These are phyloP conservation scores for Termitomyces sp. DNA, from an alignment of 1,284 basidiomycete genomes.

Conservation along the genomic window DNA sequence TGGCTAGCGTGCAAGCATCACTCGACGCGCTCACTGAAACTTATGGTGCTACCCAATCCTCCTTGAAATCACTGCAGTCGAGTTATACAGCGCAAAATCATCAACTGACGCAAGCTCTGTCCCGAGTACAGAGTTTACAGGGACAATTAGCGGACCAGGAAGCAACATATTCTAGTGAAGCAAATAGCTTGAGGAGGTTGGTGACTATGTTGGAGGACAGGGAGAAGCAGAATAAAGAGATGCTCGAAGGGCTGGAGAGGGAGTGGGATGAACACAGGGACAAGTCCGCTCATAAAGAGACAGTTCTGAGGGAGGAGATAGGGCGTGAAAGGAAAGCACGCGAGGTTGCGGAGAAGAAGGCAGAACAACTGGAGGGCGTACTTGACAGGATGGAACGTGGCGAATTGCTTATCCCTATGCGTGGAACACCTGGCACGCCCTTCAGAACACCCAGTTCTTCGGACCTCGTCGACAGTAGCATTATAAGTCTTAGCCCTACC, in stretches of 20 bases:
- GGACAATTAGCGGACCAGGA: conserved; percentile 77
- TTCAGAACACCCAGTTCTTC: conserved; percentile 36
- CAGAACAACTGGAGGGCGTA: conserved; percentile 59
- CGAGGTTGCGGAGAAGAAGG: conserved; percentile 56
- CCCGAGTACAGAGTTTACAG: conserved; percentile 65
- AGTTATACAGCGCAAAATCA: conserved; percentile 62
- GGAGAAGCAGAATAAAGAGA: conserved; percentile 71
- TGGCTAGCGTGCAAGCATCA: conserved; percentile 66
- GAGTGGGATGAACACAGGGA: conserved; percentile 74
- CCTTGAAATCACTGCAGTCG: conserved; percentile 65
- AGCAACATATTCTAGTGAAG: conserved; percentile 71
- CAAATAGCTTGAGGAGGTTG: conserved; percentile 63
- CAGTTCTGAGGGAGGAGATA: conserved; percentile 57
- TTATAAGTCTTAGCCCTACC: conserved; percentile 74
- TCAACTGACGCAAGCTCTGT: conserved; percentile 66
- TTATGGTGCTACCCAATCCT: conserved; percentile 54
- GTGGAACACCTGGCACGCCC: conserved; percentile 45
- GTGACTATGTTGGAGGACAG: conserved; percentile 80
- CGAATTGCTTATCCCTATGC: conserved; percentile 56
- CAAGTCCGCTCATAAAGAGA: conserved; percentile 63
- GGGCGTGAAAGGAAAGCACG: conserved; percentile 57
- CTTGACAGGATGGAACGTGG: conserved; percentile 62
- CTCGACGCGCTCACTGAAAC: conserved; percentile 66
- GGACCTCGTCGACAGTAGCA: conserved; percentile 42
- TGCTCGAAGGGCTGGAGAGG: conserved; percentile 73